phyloP scores from a whole-genome alignment of 768 basidiomycete genomes.

The Zangia roseola region DNA sequence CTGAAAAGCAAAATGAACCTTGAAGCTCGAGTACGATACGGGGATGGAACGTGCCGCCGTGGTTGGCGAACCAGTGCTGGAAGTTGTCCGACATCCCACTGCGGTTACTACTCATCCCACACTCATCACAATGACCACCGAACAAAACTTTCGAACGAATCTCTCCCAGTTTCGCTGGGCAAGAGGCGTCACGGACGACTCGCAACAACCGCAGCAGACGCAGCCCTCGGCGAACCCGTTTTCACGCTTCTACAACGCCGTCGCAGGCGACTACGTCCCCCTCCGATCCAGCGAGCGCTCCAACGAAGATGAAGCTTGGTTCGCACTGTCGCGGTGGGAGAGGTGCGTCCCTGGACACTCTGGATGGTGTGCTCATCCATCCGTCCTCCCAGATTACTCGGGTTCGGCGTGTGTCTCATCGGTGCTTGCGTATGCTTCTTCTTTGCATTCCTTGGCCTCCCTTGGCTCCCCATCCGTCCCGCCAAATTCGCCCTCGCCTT shows the following conservation, averaged over 20 bases:
- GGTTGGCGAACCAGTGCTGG: conserved; percentile 47
- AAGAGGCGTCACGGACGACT: conserved; percentile 67
- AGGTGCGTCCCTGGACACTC: conserved; percentile 44
- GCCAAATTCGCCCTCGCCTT: conserved; percentile 91
- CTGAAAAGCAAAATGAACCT: conserved; percentile 39
- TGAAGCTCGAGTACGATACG: conserved; percentile 37
- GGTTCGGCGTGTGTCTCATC: conserved; percentile 84
- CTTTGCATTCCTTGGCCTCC: conserved; percentile 81
- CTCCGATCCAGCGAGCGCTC: conserved; percentile 76
- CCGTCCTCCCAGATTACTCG: conserved; percentile 62
- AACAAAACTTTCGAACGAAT: conserved; percentile 70
- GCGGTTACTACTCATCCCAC: no score
- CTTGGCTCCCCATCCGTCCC: conserved; percentile 68
- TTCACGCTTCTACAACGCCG: conserved; percentile 80
- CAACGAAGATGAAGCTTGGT: conserved; percentile 96
- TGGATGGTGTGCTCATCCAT: no score
- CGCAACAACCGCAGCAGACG: conserved; percentile 43
- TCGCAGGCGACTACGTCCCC: conserved; percentile 88
- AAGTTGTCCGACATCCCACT: no score
- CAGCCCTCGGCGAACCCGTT: conserved; percentile 58
- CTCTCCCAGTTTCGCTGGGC: conserved; percentile 90
- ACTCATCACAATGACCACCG: no score
- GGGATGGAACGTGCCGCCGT: conserved; percentile 54
- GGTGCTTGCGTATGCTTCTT: conserved; percentile 95
- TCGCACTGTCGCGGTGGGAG: conserved; percentile 92